Evolutionary conservation across 192 early-diverging fungal genomes (phyloP), one percentile per base, ranked within the genome.

Genomic region (Dissophora ornata): DNA sequence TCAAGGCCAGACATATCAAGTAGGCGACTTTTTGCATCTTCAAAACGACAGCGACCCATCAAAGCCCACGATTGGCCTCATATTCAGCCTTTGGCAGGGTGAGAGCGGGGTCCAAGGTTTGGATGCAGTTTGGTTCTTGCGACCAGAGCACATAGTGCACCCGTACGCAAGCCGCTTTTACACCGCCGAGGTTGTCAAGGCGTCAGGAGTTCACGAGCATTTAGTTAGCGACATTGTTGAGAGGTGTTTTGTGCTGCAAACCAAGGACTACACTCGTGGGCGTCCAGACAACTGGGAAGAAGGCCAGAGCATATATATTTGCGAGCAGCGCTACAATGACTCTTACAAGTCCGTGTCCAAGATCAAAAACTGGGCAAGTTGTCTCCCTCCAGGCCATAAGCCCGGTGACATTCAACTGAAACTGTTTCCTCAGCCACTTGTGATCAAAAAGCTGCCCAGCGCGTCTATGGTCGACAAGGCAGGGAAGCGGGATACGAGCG

Each of bases 1-100:
- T 15, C 26, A 38, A 9, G 73, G 73, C 9, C 36, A 30, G 11
- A 61, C 48, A 2, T 77, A 67, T 15, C 59, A 42, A 42, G 54
- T 69, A 80, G 88, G 90, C 13, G 89, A 91, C 56, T 91, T 84
- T 81, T 88, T 90, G n/a, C 86, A 89, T 50, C 80, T 91, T 25
- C 28, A 40, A 33, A 91, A 92, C 55, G 81, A 83, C 16, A 58
- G 71, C 11, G 87, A 89, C 49, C 80, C 71, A 6, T 48, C 68
- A 40, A 88, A 86, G 45, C 90, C 90, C 18, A 90, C 86, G n/a
- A 81, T 92, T 69, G 87, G 78, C 15, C 85, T 87, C 50, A 88
- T 92, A 22, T 70, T 66, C 50, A 59, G 55, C 57, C 73, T 88
- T 18, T 89, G 82, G 79, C 57, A 84, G 26, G 71, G 85, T 45